Evolutionary conservation across 106 monocot species (phyloP), one percentile per base, ranked within the genome.

Genomic region (Dendrobium nobile): DNA sequence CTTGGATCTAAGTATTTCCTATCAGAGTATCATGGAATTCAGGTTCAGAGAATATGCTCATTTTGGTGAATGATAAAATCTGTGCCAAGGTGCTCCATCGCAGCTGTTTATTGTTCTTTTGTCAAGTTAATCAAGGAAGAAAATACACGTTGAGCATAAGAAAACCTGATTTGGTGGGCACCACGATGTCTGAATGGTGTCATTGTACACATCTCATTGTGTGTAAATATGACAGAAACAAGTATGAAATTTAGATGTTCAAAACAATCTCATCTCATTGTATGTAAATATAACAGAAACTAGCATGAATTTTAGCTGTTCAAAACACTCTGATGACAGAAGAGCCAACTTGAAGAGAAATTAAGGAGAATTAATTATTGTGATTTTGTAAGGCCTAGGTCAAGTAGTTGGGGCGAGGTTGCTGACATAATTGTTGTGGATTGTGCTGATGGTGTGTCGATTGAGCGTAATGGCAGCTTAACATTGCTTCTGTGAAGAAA

Each of bases 171-270:
- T 65, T 7, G 64, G 24, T 65, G 64, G 26, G 64, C 64, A 65
- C 10, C 24, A 65, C 22, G 26, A 65, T 65, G 22, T 15, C 2
- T 26, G 26, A 65, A 65, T 58, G 58, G n/a, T 65, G n/a, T 61
- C 17, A 37, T 70, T 70, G 70, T 70, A 70, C 31, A 37, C 13
- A 74, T 44, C 41, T 44, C 74, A 74, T 74, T 74, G 8, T 74
- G 44, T n/a, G n/a, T 43, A 44, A 42, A 41, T 44, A 74, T 42
- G n/a, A 43, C 19, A 44, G 43, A 42, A 44, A 20, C 0, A 0
- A 51, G 2, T 72, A 16, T 33, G 16, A 16, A 72, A 37, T 15
- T 72, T 72, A 33, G 27, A 11, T 72, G 72, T 41, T 74, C 19
- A 42, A 70, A 61, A 44, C 74, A 42, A 2, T 73, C 2, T 70